Percentiles rank a stretch among this genome's conserved stretches.
Evolutionary conservation across 768 basidiomycete species (phyloP).

Genomic region (Leccinum arenicola): DNA sequence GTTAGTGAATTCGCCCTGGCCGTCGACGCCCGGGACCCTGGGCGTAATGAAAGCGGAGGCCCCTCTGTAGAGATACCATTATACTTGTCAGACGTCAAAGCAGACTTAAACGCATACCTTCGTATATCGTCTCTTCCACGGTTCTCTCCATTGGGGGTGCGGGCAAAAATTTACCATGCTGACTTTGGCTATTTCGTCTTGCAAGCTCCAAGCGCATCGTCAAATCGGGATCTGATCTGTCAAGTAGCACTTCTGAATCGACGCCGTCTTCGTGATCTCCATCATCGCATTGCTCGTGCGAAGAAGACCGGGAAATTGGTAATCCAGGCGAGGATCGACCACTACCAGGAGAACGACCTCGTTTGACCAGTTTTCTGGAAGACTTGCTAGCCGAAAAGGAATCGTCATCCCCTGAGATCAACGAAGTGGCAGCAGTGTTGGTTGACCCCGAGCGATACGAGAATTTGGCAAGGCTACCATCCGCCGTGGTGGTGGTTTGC

Average conservation of each 20-base stretch:
- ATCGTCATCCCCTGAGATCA: conserved; percentile 62
- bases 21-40: conserved; percentile 51
- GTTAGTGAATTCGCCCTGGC: conserved; percentile 41
- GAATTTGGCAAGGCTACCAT: conserved; percentile 69
- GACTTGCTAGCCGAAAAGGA: conserved; percentile 42
- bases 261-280: conserved; percentile 46
- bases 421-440: conserved; percentile 58
- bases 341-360: conserved; percentile 41
- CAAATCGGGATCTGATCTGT: conserved; percentile 75
- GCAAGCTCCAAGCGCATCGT: conserved; percentile 78
- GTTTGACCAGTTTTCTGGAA: conserved; percentile 47
- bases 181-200: conserved; percentile 78
- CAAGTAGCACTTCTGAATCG: conserved; percentile 40
- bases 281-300: conserved; percentile 39
- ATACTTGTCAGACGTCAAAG: conserved; percentile 4
- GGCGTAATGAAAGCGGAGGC: conserved; percentile 52
- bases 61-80: conserved; percentile 44
- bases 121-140: conserved; percentile 70
- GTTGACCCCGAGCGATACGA: conserved; percentile 71
- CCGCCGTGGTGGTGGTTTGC: conserved; percentile 62
- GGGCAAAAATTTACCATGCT: conserved; percentile 47
- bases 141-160: conserved; percentile 43
- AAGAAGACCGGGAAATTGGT: conserved; percentile 41
- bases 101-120: conserved; percentile 47
- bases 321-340: conserved; percentile 33